phyloP scores from a whole-genome alignment of 352 stramenopile species.

The Thalassiosira mediterranea region DNA sequence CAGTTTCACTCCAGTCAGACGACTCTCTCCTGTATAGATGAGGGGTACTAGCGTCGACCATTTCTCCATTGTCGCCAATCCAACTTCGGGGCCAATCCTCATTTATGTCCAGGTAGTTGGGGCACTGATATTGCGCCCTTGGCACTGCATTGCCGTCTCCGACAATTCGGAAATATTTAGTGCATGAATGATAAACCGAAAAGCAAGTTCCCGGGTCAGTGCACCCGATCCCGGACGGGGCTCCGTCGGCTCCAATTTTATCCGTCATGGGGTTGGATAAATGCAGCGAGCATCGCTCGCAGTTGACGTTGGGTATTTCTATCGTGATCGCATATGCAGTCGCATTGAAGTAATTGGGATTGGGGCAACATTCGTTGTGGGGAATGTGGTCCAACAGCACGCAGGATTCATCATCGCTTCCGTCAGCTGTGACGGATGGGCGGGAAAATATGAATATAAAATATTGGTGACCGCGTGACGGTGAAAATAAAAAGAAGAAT shows the following conservation, averaged over 20 bases:
- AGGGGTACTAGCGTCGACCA: constrained; percentile 26
- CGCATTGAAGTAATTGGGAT: constrained; percentile 18
- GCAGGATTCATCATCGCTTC: constrained; percentile 31
- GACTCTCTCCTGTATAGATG: constrained; percentile 43
- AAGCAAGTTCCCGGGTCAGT: constrained; percentile 53
- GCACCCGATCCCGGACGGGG: constrained; percentile 30
- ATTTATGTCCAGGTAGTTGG: background rate
- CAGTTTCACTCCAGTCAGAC: constrained; percentile 35
- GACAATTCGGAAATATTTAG: constrained; percentile 42
- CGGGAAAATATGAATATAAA: too few species aligned
- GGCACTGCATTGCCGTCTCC: constrained; percentile 22
- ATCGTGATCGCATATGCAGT: constrained; percentile 43
- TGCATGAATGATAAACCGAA: constrained; percentile 56
- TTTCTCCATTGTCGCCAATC: constrained; percentile 38
- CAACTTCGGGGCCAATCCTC: constrained; percentile 34
- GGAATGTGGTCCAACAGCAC: constrained; percentile 48
- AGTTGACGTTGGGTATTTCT: constrained; percentile 44
- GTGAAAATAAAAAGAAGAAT: too few species aligned
- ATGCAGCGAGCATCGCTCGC: constrained; percentile 48
- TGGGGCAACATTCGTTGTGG: constrained; percentile 43
- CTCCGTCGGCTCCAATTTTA: constrained; percentile 43
- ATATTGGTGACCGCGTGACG: too few species aligned
- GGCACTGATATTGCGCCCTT: constrained; percentile 39
- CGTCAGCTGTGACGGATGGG: too few species aligned
- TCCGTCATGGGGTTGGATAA: constrained; percentile 52